Conservation (phyloP, 2,329 filamentous ascomycete species). For the Aspergillus quadricinctus region DNA sequence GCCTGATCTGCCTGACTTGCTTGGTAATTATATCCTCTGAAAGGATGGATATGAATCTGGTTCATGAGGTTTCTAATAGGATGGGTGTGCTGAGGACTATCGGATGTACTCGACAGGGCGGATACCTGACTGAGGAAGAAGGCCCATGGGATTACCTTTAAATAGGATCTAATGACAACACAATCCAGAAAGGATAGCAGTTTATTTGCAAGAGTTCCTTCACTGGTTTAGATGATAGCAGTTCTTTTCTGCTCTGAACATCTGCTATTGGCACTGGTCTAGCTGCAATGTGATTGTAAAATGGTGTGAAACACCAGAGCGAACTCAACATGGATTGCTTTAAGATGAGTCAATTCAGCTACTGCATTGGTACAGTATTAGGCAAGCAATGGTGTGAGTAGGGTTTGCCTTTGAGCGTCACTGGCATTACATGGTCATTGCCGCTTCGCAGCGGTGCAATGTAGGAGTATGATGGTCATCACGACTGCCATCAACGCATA, state of each 20-base stretch:
- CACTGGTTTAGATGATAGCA: slow-evolving; percentile 25
- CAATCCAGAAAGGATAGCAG: slow-evolving; percentile 26
- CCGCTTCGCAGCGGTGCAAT: slow-evolving; percentile 49
- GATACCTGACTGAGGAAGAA: neutral
- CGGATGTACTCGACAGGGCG: neutral
- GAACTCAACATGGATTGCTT: too few species aligned
- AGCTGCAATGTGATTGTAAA: too few species aligned
- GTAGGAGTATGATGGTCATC: slow-evolving; percentile 52
- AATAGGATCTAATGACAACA: too few species aligned
- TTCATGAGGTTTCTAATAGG: too few species aligned
- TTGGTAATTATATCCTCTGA: too few species aligned
- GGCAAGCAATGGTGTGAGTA: too few species aligned
- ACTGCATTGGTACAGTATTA: too few species aligned
- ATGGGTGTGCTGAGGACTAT: too few species aligned
- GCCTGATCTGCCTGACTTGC: slow-evolving; percentile 17
- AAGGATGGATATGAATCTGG: too few species aligned
- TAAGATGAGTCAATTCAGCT: too few species aligned
- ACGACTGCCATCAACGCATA: slow-evolving; percentile 50
- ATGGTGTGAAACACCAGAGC: too few species aligned
- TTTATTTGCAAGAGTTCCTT: slow-evolving; percentile 22
- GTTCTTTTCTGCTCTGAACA: slow-evolving; percentile 6
- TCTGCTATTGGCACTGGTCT: too few species aligned
- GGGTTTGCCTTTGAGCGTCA: slow-evolving; percentile 45
- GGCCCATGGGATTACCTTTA: neutral
- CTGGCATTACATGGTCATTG: slow-evolving; percentile 49